Evolutionary conservation across 2,329 filamentous ascomycete species (phyloP).

Genomic region (Fusarium mundagurra): DNA sequence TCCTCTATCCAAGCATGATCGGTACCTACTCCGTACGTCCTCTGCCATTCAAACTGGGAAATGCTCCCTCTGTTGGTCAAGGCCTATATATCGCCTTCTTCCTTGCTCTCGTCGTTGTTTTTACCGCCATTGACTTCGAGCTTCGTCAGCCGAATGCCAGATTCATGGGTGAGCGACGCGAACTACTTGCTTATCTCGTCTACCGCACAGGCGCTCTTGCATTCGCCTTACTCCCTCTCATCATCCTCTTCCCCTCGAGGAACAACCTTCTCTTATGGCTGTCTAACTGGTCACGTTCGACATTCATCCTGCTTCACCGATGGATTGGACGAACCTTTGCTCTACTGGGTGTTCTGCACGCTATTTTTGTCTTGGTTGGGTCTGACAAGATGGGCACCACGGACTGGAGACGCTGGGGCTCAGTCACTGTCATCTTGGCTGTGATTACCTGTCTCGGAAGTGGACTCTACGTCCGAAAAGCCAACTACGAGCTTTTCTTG

Average conservation of each 20-base stretch:
- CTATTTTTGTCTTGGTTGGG: not conserved
- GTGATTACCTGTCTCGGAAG: not conserved
- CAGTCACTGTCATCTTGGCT: not conserved
- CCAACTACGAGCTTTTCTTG: slow-evolving; percentile 58
- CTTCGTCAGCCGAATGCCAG: not conserved
- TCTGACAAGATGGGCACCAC: not conserved
- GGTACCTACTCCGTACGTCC: slow-evolving; percentile 12
- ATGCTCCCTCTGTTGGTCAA: slow-evolving; percentile 4
- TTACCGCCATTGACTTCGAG: not conserved
- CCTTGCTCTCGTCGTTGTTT: not conserved
- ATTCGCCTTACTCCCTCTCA: not conserved
- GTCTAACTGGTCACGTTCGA: slow-evolving; percentile 2
- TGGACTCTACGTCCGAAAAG: slow-evolving; percentile 44
- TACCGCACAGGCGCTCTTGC: slow-evolving; percentile 11
- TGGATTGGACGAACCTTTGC: slow-evolving; percentile 12
- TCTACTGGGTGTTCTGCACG: not conserved
- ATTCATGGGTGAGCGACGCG: not conserved
- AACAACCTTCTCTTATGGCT: slow-evolving; percentile 6
- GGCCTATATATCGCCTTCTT: not conserved
- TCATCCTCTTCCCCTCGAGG: not conserved
- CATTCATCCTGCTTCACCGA: slow-evolving; percentile 4
- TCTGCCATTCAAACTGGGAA: slow-evolving; percentile 4
- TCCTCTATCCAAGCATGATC: slow-evolving; percentile 14
- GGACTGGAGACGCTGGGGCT: slow-evolving; percentile 2
- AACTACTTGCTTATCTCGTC: not conserved